A percentile compares a stretch with the other conserved stretches of the same genome.
Conservation (phyloP, 75 land plant genomes). For the Picea sitchensis region DNA sequence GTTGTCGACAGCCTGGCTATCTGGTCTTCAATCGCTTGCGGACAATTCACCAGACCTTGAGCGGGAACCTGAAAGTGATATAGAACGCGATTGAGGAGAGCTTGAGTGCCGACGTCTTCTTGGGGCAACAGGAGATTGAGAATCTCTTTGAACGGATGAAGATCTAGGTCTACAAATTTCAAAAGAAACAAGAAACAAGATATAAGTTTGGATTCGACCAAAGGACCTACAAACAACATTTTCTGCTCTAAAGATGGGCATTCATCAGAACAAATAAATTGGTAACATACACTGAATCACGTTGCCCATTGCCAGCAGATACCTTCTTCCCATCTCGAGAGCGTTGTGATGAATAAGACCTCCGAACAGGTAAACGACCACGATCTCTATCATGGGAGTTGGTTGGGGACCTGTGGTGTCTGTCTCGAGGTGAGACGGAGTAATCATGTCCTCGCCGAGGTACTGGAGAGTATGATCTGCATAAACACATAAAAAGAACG, state of each 20-base stretch:
- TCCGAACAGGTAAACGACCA: slow-evolving; percentile 2
- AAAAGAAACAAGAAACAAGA: not conserved
- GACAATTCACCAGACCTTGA: slow-evolving; percentile 7
- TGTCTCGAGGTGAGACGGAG: slow-evolving; percentile 6
- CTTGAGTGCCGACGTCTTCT: not conserved
- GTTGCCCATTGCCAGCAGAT: slow-evolving; percentile 10
- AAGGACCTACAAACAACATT: not conserved
- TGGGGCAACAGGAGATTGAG: not conserved
- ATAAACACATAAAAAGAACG: not conserved
- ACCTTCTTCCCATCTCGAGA: slow-evolving; percentile 8
- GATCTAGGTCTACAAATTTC: not conserved
- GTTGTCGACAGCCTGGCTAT: not conserved
- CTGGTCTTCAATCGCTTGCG: not conserved
- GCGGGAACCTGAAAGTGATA: slow-evolving; percentile 10
- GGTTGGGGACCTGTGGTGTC: not conserved
- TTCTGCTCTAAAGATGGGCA: too few species aligned
- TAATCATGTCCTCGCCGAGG: slow-evolving; percentile 3
- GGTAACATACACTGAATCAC: not conserved
- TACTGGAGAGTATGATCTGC: slow-evolving; percentile 8
- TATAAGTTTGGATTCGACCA: not conserved
- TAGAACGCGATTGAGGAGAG: slow-evolving; percentile 2
- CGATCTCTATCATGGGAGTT: not conserved
- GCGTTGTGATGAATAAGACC: slow-evolving; percentile 4
- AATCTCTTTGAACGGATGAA: not conserved
- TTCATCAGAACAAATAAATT: too few species aligned